Evolutionary conservation across 352 stramenopile species (phyloP).

Genomic region (Globisporangium lucens): DNA sequence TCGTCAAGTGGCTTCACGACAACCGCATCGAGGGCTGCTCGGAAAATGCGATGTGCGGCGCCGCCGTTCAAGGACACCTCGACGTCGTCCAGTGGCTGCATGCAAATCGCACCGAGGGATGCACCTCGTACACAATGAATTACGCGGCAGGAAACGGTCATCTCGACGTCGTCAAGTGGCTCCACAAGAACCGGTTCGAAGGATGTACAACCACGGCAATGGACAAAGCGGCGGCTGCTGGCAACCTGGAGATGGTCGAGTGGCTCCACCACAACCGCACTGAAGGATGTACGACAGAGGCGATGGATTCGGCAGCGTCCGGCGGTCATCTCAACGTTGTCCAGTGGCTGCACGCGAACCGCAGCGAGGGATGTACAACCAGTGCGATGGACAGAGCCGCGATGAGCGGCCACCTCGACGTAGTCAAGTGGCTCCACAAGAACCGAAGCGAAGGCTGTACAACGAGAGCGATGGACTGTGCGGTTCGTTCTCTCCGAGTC

Average conservation of each 20-base stretch:
- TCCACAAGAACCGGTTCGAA: no score
- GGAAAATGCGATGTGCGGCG: not conserved
- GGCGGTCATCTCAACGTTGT: not conserved
- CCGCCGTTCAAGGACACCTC: conserved; percentile 2
- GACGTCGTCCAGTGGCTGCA: conserved; percentile 57
- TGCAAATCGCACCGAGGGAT: conserved; percentile 44
- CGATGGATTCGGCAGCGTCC: not conserved
- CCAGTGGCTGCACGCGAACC: conserved; percentile 65
- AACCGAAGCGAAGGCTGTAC: conserved; percentile 1
- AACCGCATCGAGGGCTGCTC: not conserved
- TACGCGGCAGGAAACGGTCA: conserved; percentile 26
- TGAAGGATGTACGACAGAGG: no score
- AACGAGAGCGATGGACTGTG: no score
- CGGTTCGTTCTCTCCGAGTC: no score
- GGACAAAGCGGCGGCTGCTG: no score
- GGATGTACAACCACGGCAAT: no score
- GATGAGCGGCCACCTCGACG: not conserved
- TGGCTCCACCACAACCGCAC: no score
- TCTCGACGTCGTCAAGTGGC: no score
- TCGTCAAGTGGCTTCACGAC: conserved; percentile 1
- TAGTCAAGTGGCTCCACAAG: not conserved
- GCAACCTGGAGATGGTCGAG: no score
- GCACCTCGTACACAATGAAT: conserved; percentile 58
- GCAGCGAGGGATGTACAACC: conserved; percentile 13
- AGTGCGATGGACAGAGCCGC: not conserved